Evolutionary conservation across 352 stramenopile genomes (phyloP).

Genomic region (Halophytophthora batemanensis): DNA sequence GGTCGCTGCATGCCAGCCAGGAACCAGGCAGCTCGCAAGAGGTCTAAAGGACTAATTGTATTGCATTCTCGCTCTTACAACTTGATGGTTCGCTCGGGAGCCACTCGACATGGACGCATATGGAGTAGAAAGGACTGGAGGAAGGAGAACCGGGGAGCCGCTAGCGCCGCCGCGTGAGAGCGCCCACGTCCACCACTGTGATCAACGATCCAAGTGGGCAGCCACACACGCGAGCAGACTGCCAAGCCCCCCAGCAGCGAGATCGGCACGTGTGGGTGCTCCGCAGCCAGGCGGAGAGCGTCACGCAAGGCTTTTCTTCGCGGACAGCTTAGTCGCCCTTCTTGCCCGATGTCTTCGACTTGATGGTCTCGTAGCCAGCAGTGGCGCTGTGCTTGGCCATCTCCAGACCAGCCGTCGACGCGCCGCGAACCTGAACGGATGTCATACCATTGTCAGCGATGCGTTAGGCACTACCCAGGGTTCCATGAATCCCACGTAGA

Average conservation of each 20-base stretch:
- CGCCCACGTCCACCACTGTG: too few relatives aligned
- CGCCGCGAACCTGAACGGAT: conserved; percentile 55
- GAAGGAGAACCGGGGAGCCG: neutral
- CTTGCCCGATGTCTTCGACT: conserved; percentile 70
- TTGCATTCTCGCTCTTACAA: conserved; percentile 18
- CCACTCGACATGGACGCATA: conserved; percentile 25
- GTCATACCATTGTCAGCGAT: too few relatives aligned
- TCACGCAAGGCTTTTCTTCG: conserved; percentile 1
- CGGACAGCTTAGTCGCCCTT: conserved; percentile 38
- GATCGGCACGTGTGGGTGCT: too few relatives aligned
- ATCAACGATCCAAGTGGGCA: too few relatives aligned
- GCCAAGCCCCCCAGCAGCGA: too few relatives aligned
- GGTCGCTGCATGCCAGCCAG: too few relatives aligned
- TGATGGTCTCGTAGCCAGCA: conserved; percentile 70
- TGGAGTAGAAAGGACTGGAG: conserved; percentile 12
- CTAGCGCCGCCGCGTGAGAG: too few relatives aligned
- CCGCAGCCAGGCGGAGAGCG: too few relatives aligned
- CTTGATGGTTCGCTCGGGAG: conserved; percentile 6
- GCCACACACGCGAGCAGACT: too few relatives aligned
- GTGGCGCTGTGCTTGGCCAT: conserved; percentile 78
- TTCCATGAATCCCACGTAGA: neutral
- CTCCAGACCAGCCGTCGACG: conserved; percentile 60
- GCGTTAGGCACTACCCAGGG: conserved; percentile 9
- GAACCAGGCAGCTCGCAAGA: too few relatives aligned
- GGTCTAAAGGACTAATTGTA: conserved; percentile 33